Base-by-base conservation (phyloP, 2,329 filamentous ascomycete species). In the Coniochaeta prunicola region DNA sequence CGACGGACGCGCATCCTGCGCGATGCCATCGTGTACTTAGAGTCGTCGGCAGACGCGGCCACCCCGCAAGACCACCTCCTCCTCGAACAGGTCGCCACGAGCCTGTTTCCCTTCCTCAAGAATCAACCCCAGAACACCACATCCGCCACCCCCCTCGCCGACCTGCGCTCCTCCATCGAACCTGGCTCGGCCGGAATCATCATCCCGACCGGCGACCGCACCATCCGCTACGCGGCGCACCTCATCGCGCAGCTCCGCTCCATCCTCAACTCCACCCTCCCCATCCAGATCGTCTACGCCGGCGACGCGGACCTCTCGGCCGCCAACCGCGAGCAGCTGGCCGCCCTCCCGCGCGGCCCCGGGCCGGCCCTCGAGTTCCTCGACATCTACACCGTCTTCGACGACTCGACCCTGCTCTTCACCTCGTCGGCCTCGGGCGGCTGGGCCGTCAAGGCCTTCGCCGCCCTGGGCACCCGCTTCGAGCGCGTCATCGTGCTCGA, bases 371-470 rank as follows among this genome's bases (percentile, higher is more conserved):
- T 73, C 1, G 65, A 68, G 7, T 71, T 74, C 48, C 19, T 75
- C 17, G 67, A 75, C 58, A 64, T 74, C 5, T 59, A 68, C 6
- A 65, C 62, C 0, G 67, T 74, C 0, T 73, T 76, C 13, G 64
- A 73, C 34, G 71, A 75, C 19, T 42, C 54, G 0, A 67, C 65
- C 1, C 30, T 74, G 28, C 63, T 66, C 0, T 63, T 75, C 3
- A 55, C 28, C 17, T 33, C 30, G 4, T 55, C 53, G 15, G 61
- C 62, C 6, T 42, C 67, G 15, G 71, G 70, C 2, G 70, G 69
- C 1, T 76, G 74, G 73, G 75, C 74, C 15, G 71, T 76, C 55
- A 77, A 77, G 53, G 65, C 73, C 3, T 77, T 77, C 21, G 75
- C 74, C 7, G 68, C 67, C 0, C 63, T 77, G 12, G 72, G 70